Conservation (phyloP, 441 rosid genomes). For the Breynia disticha region DNA sequence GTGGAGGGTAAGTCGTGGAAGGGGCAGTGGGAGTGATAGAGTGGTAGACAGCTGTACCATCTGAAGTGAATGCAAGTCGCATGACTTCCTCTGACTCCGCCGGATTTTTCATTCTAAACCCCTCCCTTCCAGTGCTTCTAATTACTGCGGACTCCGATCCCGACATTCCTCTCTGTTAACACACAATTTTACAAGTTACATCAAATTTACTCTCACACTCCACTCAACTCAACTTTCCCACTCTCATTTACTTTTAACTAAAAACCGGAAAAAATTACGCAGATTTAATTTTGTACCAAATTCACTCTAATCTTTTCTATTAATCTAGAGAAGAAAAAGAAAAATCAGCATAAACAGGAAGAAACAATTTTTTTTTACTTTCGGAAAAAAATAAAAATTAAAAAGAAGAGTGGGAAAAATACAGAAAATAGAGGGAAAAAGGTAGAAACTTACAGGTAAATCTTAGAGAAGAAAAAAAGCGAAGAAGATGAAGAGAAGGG, state of each 20-base stretch:
- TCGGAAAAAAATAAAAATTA: not conserved
- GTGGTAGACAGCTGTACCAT: slow-evolving; percentile 47
- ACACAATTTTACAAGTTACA: not conserved
- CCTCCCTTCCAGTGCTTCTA: slow-evolving; percentile 32
- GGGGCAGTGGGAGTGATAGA: slow-evolving; percentile 33
- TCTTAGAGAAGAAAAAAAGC: not conserved
- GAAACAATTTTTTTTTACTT: not conserved
- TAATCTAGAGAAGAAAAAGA: not conserved
- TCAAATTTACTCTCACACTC: not conserved
- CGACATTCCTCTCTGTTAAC: slow-evolving; percentile 31
- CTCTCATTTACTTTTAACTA: not conserved
- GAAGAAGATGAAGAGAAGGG: not conserved
- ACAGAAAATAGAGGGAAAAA: not conserved
- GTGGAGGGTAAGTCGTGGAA: no score
- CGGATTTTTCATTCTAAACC: slow-evolving; percentile 30
- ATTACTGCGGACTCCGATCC: slow-evolving; percentile 65
- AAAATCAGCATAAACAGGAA: not conserved
- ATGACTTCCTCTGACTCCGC: slow-evolving; percentile 31
- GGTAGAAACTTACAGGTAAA: not conserved
- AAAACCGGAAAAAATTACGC: not conserved
- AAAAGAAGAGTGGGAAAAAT: not conserved
- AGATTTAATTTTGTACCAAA: not conserved
- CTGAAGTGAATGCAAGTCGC: slow-evolving; percentile 43
- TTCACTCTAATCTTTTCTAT: no score
- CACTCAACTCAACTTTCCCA: no score